Base-by-base conservation (phyloP, 2,329 filamentous ascomycete genomes). In the Colletotrichum tabaci region DNA sequence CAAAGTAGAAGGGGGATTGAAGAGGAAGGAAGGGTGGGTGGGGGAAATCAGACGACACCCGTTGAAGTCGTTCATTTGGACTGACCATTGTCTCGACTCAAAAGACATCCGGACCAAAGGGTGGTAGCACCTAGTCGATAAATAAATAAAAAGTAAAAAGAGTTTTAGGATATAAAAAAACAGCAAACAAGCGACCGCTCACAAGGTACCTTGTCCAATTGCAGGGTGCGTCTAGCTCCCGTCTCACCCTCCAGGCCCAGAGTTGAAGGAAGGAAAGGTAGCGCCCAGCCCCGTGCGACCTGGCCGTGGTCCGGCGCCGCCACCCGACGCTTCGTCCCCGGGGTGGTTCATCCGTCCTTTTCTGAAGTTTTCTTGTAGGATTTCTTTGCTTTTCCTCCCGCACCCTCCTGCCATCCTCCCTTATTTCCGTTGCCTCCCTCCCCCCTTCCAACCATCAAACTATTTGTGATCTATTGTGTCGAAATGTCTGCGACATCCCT, bases 271-370 rank as follows among this genome's bases (percentile, higher is more conserved):
- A 30, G 16, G 10, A n/a, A 15, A 38, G 52, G 52, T n/a, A 55
- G 16, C 46, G 49, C 13, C 49, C 23, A 52, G 49, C 53, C 30
- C 23, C n/a, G 53, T 40, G 9, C 13, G 53, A n/a, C 53, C 55
- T 18, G n/a, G 38, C 38, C n/a, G 38, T 42, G 55, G 38, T 26
- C 52, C 50, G 62, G 16, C 18, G 62, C 42, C 62, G 26, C 52
- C 52, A 65, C 52, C 52, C 52, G 52, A 65, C 10, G 9, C 23
- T 52, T 47, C 16, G 38, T 26, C 52, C 62, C 52, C 13, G 40
- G 10, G 35, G 35, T 38, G 35, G 35, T 38, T 35, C 52, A 26
- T 16, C 35, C 53, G 35, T 30, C 30, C 18, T 56, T 53, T 57
- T 23, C 38, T 53, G 30, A 30, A 30, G 30, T 9, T 8, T 8